Evolutionary conservation across 2,329 filamentous ascomycete species (phyloP).

Genomic region (Arthrobotrys entomopaga): DNA sequence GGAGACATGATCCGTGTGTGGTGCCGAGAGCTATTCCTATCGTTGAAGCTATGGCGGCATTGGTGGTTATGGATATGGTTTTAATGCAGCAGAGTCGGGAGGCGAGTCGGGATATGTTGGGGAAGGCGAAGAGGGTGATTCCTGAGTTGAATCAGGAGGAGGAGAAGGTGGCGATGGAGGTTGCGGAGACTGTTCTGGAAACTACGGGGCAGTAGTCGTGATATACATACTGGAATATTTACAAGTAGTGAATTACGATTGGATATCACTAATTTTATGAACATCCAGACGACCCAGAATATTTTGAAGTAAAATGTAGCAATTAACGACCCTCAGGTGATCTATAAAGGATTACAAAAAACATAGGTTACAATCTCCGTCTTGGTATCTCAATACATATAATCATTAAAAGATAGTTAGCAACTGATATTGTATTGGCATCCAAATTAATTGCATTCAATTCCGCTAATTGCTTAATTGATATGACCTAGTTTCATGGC

Average conservation of each 20-base stretch:
- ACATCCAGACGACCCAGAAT: too few relatives aligned
- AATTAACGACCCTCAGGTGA: too few relatives aligned
- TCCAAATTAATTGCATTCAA: too few relatives aligned
- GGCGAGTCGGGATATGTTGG: slow-evolving; percentile 45
- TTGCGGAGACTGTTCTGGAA: slow-evolving; percentile 22
- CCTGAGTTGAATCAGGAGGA: slow-evolving; percentile 30
- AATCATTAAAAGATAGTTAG: too few relatives aligned
- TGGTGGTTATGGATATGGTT: slow-evolving; percentile 87
- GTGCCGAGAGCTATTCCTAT: slow-evolving; percentile 88
- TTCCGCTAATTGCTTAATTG: too few relatives aligned
- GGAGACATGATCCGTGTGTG: slow-evolving; percentile 92
- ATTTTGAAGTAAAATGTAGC: too few relatives aligned
- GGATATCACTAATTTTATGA: too few relatives aligned
- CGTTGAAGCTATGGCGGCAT: slow-evolving; percentile 88
- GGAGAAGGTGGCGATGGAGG: slow-evolving; percentile 30
- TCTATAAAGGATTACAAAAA: too few relatives aligned
- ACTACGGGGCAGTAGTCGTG: not conserved
- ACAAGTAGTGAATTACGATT: not conserved
- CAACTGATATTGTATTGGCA: too few relatives aligned
- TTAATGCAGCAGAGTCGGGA: slow-evolving; percentile 76
- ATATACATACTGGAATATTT: not conserved
- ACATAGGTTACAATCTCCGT: too few relatives aligned
- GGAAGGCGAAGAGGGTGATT: slow-evolving; percentile 36
- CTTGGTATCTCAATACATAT: too few relatives aligned
- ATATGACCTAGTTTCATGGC: too few relatives aligned